Percentiles rank a stretch among this genome's conserved stretches.
phyloP scores from a whole-genome alignment of 139 green algal species.

The Chlorella sorokiniana region DNA sequence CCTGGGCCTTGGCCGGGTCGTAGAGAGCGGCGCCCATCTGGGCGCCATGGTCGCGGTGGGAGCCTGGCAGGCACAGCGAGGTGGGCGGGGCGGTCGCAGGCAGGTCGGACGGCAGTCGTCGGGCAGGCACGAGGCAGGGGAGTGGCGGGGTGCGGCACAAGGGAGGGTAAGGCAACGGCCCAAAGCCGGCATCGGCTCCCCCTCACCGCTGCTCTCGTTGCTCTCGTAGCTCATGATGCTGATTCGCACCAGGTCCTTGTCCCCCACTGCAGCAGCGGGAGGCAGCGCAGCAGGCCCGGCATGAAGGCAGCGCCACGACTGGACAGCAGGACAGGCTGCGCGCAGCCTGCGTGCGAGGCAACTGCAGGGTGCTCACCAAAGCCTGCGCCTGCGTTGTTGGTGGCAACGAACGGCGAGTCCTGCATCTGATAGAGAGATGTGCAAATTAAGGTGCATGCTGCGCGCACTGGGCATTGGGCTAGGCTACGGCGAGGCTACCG shows the following conservation, averaged over 20 bases:
- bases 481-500: not conserved
- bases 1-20: constrained; percentile 26
- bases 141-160: no score
- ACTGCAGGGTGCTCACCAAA: constrained; percentile 66
- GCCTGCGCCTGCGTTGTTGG: constrained; percentile 84
- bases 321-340: not conserved
- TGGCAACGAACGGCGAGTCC: constrained; percentile 66
- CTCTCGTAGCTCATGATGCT: constrained; percentile 80
- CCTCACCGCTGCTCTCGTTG: constrained; percentile 64
- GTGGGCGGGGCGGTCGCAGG: no score
- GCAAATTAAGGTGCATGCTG: not conserved
- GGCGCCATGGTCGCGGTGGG: constrained; percentile 7
- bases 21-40: not conserved
- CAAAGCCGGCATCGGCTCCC: no score
- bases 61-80: not conserved
- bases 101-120: no score
- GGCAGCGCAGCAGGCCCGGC: not conserved
- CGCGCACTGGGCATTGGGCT: not conserved
- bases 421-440: not conserved
- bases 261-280: constrained; percentile 64
- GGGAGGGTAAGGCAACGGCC: no score
- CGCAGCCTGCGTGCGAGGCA: not conserved
- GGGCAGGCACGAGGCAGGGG: no score
- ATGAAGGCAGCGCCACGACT: not conserved
- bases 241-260: constrained; percentile 74